phyloP scores from a whole-genome alignment of 306 rosid genomes.

The Myrica gale region DNA sequence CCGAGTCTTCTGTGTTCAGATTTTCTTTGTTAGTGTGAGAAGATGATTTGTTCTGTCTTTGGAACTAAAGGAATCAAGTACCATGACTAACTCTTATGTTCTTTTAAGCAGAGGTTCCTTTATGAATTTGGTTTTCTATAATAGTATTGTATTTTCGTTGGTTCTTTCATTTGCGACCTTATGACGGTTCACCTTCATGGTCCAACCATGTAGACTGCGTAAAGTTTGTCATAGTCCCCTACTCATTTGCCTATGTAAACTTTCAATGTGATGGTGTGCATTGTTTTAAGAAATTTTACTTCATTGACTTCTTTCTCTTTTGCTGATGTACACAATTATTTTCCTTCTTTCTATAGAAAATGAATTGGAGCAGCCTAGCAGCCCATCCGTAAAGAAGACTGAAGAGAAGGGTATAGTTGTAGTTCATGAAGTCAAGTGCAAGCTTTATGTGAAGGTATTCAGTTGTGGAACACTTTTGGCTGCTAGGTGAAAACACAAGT shows the following conservation, averaged over 20 bases:
- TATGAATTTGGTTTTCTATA: neutral
- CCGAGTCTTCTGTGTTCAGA: neutral
- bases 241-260: neutral
- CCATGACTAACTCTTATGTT: neutral
- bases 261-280: neutral
- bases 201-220: neutral
- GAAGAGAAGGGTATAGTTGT: conserved; percentile 85
- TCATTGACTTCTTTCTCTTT: neutral
- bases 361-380: conserved; percentile 80
- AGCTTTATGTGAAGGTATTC: conserved; percentile 86
- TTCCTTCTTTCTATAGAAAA: conserved; percentile 48
- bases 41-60: neutral
- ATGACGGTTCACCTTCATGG: neutral
- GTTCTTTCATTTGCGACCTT: neutral
- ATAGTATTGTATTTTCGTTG: neutral
- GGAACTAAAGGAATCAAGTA: neutral
- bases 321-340: conserved; percentile 10
- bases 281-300: neutral
- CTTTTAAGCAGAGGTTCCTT: neutral
- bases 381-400: conserved; percentile 88
- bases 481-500: neutral
- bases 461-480: neutral
- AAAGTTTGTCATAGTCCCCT: neutral
- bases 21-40: neutral
- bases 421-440: conserved; percentile 96